Base-by-base conservation (phyloP, 2,329 filamentous ascomycete genomes). In the Colletotrichum orbiculare region DNA sequence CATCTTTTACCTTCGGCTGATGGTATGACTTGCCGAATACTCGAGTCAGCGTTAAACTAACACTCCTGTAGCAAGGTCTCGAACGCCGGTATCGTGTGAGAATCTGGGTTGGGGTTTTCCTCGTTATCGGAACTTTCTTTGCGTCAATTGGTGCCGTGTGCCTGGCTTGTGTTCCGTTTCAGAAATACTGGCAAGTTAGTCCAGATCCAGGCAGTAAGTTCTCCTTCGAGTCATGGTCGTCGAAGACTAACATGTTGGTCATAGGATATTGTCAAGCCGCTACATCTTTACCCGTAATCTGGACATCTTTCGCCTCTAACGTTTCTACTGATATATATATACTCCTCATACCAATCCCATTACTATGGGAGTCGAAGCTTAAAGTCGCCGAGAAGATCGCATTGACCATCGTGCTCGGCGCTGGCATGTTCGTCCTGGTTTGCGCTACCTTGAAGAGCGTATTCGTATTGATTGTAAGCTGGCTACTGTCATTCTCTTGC, bases 251-350 rank as follows among this genome's bases (percentile, higher is more conserved):
- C 38, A 11, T 33, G 8, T 41, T 54, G 53, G 58, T 50, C 67
- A n/a, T n/a, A 81, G 81, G 82, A 64, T 71, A 73, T 49, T 85
- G 83, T 64, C 81, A 84, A 47, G 78, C 82, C 8, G 83, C 82
- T 8, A 79, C 86, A 10, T 83, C 84, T 0, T 78, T 78, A 13
- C 79, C 81, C 53, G 78, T 85, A 52, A 76, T 86, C 42, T 85
- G 82, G 72, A 79, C 83, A n/a, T 83, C 79, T 2, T 81, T 84
- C 38, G 74, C 79, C 4, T 75, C 84, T 65, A 89, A 88, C 67
- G 80, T 87, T 3, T 68, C 76, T 2, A 89, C 86, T 3, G 87
- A 89, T 68, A 55, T 87, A 1, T 89, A 88, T 67, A 77, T 89
- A 8, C 83, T 89, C 60, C 80, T 81, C 35, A 87, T 89, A 42